phyloP scores from a whole-genome alignment of 2,329 filamentous ascomycete genomes.

The Nothophoma quercina region DNA sequence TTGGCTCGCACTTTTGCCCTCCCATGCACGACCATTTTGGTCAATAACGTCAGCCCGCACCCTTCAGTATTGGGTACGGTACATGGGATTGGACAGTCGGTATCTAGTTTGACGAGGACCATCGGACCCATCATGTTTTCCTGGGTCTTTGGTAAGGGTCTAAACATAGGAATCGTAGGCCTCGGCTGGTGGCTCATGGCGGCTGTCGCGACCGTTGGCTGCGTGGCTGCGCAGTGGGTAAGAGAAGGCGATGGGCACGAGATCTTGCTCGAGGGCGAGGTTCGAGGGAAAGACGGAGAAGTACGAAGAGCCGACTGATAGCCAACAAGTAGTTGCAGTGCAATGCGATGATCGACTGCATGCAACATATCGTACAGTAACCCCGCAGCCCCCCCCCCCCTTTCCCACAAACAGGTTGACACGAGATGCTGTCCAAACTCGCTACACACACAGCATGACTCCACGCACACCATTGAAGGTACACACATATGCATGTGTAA shows the following conservation, averaged over 20 bases:
- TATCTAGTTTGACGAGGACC: slow-evolving; percentile 65
- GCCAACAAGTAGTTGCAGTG: too few species aligned
- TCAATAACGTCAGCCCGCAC: slow-evolving; percentile 60
- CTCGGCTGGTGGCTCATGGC: slow-evolving; percentile 66
- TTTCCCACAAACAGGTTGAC: too few species aligned
- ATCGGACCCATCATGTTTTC: slow-evolving; percentile 68
- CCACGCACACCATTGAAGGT: too few species aligned
- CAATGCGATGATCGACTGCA: neutral
- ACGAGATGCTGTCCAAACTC: too few species aligned
- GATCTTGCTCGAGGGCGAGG: slow-evolving; percentile 69
- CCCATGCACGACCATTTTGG: slow-evolving; percentile 64
- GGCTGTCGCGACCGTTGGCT: slow-evolving; percentile 58
- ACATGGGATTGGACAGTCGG: slow-evolving; percentile 67
- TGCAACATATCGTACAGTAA: too few species aligned
- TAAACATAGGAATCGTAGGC: slow-evolving; percentile 65
- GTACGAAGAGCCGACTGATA: slow-evolving; percentile 20
- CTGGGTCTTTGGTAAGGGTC: slow-evolving; percentile 66
- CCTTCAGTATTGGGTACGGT: slow-evolving; percentile 63
- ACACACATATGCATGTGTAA: neutral
- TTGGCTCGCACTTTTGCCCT: slow-evolving; percentile 60
- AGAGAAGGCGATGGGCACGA: slow-evolving; percentile 70
- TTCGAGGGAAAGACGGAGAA: slow-evolving; percentile 52
- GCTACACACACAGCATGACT: too few species aligned
- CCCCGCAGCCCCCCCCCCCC: too few species aligned
- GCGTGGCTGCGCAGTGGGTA: slow-evolving; percentile 63